phyloP scores from a whole-genome alignment of 2,329 filamentous ascomycete genomes.

The Amauroascus verrucosus region DNA sequence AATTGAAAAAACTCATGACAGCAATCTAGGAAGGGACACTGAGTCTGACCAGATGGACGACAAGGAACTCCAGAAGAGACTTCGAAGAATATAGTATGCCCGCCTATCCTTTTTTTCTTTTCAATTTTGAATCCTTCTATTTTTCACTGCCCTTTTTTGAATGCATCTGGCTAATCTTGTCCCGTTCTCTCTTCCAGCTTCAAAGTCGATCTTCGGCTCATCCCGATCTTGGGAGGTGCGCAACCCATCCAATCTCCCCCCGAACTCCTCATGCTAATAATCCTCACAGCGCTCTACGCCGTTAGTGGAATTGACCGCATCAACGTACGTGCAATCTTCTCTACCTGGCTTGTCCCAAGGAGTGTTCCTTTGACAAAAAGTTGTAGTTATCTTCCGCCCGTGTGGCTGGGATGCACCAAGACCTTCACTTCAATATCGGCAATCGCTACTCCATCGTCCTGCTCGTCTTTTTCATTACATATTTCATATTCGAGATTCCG shows the following conservation, averaged over 20 bases:
- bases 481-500: conserved; percentile 60
- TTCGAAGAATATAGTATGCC: conserved; percentile 11
- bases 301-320: conserved; percentile 13
- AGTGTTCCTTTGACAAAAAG: not conserved
- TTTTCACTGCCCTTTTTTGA: not conserved
- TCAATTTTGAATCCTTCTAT: not conserved
- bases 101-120: not conserved
- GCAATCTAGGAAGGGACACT: conserved; percentile 5
- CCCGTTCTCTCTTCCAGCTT: not conserved
- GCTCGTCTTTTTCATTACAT: conserved; percentile 63
- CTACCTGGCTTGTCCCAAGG: not conserved
- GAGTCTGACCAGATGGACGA: conserved; percentile 15
- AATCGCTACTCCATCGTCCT: conserved; percentile 47
- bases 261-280: not conserved
- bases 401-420: conserved; percentile 48
- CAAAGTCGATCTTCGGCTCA: conserved; percentile 12
- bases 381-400: conserved; percentile 39
- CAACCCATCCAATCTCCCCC: not conserved
- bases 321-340: conserved; percentile 7
- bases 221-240: conserved; percentile 12
- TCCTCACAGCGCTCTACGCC: conserved; percentile 10
- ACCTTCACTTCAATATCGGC: conserved; percentile 22
- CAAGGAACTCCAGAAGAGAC: conserved; percentile 11
- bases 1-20: not conserved
- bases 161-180: not conserved